Evolutionary conservation across 2,329 filamentous ascomycete species (phyloP).

Genomic region (Diaporthe eres): DNA sequence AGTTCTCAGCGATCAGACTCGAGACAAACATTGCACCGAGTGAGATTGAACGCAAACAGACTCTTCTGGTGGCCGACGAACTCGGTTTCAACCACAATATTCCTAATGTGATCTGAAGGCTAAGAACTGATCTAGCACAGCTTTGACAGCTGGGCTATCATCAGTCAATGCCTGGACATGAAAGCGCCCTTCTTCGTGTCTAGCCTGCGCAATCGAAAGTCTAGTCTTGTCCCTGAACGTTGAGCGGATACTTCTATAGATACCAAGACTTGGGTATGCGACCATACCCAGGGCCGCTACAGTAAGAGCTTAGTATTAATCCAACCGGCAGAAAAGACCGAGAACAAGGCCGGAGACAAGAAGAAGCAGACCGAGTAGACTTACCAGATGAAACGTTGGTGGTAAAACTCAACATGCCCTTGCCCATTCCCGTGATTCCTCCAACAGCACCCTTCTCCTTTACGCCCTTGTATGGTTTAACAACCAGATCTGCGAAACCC

Average conservation of each 20-base stretch:
- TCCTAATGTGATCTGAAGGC: too few relatives aligned
- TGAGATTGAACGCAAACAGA: too few relatives aligned
- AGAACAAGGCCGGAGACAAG: neutral
- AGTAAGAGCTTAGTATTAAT: neutral
- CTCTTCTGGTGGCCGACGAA: too few relatives aligned
- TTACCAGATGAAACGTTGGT: slow-evolving; percentile 7
- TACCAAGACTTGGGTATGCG: neutral
- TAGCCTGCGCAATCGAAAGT: neutral
- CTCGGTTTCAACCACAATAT: too few relatives aligned
- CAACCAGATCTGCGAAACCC: too few relatives aligned
- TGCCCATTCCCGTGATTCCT: too few relatives aligned
- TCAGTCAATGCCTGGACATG: neutral
- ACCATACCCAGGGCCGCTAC: neutral
- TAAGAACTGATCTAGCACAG: neutral
- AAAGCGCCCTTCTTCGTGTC: neutral
- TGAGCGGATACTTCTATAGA: neutral
- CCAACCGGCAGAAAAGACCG: neutral
- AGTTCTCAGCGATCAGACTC: too few relatives aligned
- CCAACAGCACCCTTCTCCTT: too few relatives aligned
- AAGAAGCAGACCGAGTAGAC: neutral
- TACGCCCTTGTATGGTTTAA: too few relatives aligned
- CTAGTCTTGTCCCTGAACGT: neutral
- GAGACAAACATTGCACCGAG: too few relatives aligned
- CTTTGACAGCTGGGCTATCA: neutral
- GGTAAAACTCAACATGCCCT: neutral